Conservation (phyloP, 2,329 filamentous ascomycete species). For the Rutstroemia sp. region DNA sequence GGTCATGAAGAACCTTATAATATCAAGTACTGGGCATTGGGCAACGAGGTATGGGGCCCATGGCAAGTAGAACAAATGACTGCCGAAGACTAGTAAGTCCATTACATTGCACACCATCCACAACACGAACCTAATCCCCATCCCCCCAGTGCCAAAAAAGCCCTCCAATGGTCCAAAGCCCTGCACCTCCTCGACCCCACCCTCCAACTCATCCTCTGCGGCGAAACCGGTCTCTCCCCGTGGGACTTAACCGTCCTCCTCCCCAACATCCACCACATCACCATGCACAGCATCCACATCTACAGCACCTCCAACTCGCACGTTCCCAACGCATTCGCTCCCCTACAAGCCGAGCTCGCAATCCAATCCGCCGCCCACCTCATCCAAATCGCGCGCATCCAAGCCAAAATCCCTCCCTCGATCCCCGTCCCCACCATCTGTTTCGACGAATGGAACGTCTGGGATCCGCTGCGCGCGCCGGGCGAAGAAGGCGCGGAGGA, state of each 20-base stretch:
- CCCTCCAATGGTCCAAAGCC: conserved; percentile 51
- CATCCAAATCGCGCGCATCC: conserved; percentile 56
- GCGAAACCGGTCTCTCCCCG: conserved; percentile 50
- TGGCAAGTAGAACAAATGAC: conserved; percentile 49
- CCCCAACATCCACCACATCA: conserved; percentile 51
- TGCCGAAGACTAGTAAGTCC: conserved; percentile 40
- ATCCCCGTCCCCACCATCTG: conserved; percentile 48
- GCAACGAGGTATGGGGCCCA: conserved; percentile 52
- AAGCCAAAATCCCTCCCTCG: conserved; percentile 37
- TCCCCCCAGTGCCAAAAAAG: conserved; percentile 37
- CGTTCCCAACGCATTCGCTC: conserved; percentile 46
- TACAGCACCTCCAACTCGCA: conserved; percentile 45
- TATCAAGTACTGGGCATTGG: conserved; percentile 80
- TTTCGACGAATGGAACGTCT: conserved; percentile 67
- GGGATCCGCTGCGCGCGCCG: conserved; percentile 55
- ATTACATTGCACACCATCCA: not conserved
- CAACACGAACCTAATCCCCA: not conserved
- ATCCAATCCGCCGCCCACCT: conserved; percentile 53
- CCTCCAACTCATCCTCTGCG: conserved; percentile 56
- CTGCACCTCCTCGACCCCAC: conserved; percentile 52
- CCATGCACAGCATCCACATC: conserved; percentile 62
- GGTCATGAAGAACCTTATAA: conserved; percentile 71
- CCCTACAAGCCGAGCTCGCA: conserved; percentile 54
- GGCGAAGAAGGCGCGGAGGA: conserved; percentile 58
- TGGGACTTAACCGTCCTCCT: conserved; percentile 60